Evolutionary conservation across 441 rosid species (phyloP).

Genomic region (Gossypium schwendimanii): DNA sequence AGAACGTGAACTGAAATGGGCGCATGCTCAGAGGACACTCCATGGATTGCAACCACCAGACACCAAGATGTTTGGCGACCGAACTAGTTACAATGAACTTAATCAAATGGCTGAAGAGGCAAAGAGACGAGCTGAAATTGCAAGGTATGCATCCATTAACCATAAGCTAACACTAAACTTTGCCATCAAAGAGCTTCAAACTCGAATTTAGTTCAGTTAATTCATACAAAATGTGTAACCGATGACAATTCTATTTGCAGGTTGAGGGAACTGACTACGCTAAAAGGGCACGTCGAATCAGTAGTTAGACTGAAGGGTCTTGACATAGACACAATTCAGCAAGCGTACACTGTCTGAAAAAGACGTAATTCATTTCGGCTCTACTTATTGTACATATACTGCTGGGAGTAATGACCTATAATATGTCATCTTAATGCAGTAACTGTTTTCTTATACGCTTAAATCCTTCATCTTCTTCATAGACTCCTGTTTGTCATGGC

Average conservation of each 20-base stretch:
- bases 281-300: conserved; percentile 40
- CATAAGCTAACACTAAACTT: neutral
- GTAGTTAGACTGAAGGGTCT: conserved; percentile 36
- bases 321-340: conserved; percentile 36
- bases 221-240: neutral
- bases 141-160: conserved; percentile 21
- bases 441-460: neutral
- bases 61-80: conserved; percentile 35
- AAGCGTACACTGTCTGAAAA: conserved; percentile 29
- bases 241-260: conserved; percentile 18
- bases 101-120: conserved; percentile 45
- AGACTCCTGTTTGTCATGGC: neutral
- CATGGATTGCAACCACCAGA: conserved; percentile 42
- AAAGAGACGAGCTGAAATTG: conserved; percentile 43
- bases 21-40: conserved; percentile 47
- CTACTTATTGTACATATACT: neutral
- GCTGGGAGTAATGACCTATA: neutral
- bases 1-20: conserved; percentile 46
- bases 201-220: neutral
- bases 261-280: conserved; percentile 31
- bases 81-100: conserved; percentile 27
- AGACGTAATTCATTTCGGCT: conserved; percentile 10
- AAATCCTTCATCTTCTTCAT: neutral
- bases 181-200: neutral
- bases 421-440: neutral